Evolutionary conservation across 805 yeast species (phyloP).

Genomic region (Groenewaldozyma tartarivorans): DNA sequence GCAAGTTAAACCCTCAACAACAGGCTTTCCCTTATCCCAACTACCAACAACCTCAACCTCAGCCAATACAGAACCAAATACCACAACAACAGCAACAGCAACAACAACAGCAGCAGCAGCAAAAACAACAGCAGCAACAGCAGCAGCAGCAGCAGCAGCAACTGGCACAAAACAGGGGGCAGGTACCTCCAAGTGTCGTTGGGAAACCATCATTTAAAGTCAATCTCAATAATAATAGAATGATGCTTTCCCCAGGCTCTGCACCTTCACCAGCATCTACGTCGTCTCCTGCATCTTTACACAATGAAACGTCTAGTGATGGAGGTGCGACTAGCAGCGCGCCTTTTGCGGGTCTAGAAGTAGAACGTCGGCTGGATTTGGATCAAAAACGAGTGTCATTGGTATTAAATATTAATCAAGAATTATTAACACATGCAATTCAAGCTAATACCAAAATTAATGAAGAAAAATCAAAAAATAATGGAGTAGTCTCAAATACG

Average conservation of each 20-base stretch:
- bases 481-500: slow-evolving; percentile 1
- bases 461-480: slow-evolving; percentile 7
- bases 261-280: no score
- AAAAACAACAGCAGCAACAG: neutral
- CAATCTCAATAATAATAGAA: no score
- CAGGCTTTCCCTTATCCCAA: neutral
- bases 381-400: slow-evolving; percentile 22
- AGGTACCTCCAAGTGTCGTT: no score
- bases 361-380: slow-evolving; percentile 12
- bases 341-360: no score
- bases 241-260: no score
- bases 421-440: slow-evolving; percentile 20
- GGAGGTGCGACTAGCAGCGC: no score
- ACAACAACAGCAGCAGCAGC: neutral
- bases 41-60: neutral
- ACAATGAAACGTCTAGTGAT: no score
- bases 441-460: slow-evolving; percentile 8
- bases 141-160: neutral
- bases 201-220: no score
- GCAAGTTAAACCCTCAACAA: neutral
- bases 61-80: neutral
- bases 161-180: neutral
- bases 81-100: neutral
- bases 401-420: slow-evolving; percentile 25
- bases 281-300: no score